Evolutionary conservation across 257 asterid species (phyloP).

Genomic region (Nicotiana undulata): DNA sequence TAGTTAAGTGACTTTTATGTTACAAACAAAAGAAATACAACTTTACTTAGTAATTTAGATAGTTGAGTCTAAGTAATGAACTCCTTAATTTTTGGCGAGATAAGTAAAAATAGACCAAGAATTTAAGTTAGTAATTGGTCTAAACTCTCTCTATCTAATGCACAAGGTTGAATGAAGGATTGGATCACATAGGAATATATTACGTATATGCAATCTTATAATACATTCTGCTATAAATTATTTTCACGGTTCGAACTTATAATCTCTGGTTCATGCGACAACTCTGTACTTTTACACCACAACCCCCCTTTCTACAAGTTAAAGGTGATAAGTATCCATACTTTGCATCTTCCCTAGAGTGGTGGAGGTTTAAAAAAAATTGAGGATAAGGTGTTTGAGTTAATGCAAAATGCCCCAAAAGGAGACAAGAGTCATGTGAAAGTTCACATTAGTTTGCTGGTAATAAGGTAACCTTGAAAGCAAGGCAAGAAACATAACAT

Average conservation of each 20-base stretch:
- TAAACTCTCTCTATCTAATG: too few relatives aligned
- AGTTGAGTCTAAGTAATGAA: too few relatives aligned
- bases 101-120: background rate
- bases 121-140: background rate
- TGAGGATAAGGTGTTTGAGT: conserved; percentile 7
- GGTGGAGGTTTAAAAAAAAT: background rate
- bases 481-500: conserved; percentile 18
- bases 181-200: background rate
- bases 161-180: background rate
- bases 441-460: conserved; percentile 19
- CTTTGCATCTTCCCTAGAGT: background rate
- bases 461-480: conserved; percentile 15
- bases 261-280: background rate
- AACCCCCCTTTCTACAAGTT: background rate
- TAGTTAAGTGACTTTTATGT: too few relatives aligned
- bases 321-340: background rate
- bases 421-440: conserved; percentile 33
- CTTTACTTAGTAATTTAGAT: too few relatives aligned
- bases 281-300: background rate
- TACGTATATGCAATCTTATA: background rate
- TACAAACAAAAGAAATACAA: too few relatives aligned
- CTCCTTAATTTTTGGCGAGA: background rate
- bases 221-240: background rate
- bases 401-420: conserved; percentile 12
- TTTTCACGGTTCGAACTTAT: background rate